Evolutionary conservation across 2,329 filamentous ascomycete species (phyloP).

Genomic region (Byssothecium circinans): DNA sequence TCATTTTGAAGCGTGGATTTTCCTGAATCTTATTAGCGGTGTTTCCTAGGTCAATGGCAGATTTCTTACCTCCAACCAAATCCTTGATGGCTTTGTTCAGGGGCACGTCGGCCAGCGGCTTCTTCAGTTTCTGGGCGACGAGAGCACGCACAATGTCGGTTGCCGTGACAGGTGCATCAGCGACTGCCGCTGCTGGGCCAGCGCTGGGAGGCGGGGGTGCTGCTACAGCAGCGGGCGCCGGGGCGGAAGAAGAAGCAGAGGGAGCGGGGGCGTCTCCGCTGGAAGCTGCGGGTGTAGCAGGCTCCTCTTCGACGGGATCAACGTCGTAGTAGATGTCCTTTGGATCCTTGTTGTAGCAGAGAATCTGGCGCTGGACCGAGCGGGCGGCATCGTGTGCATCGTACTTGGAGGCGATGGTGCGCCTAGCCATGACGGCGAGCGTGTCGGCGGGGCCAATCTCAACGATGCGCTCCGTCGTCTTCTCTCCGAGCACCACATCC

Average conservation of each 20-base stretch:
- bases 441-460: conserved; percentile 97
- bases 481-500: conserved; percentile 97
- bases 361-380: conserved; percentile 92
- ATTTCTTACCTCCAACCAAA: conserved; percentile 82
- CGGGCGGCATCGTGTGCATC: conserved; percentile 98
- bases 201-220: conserved; percentile 65
- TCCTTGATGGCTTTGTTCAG: conserved; percentile 98
- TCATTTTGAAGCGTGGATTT: conserved; percentile 99
- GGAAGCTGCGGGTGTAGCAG: conserved; percentile 58
- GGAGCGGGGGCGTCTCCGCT: conserved; percentile 46
- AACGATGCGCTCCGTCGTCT: conserved; percentile 94
- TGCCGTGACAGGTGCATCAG: conserved; percentile 84
- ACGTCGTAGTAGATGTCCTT: conserved; percentile 99
- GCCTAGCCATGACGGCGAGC: conserved; percentile 94
- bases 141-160: conserved; percentile 86
- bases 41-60: neutral
- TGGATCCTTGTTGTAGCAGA: conserved; percentile 99
- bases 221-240: conserved; percentile 57
- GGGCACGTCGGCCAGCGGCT: conserved; percentile 83
- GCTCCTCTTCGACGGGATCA: conserved; percentile 81
- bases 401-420: conserved; percentile 94
- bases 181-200: conserved; percentile 82
- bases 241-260: conserved; percentile 48
- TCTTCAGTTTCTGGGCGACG: conserved; percentile 98
- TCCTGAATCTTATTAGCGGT: conserved; percentile 56